phyloP scores from a whole-genome alignment of 331 rosid genomes.

The Quercus tomentella region DNA sequence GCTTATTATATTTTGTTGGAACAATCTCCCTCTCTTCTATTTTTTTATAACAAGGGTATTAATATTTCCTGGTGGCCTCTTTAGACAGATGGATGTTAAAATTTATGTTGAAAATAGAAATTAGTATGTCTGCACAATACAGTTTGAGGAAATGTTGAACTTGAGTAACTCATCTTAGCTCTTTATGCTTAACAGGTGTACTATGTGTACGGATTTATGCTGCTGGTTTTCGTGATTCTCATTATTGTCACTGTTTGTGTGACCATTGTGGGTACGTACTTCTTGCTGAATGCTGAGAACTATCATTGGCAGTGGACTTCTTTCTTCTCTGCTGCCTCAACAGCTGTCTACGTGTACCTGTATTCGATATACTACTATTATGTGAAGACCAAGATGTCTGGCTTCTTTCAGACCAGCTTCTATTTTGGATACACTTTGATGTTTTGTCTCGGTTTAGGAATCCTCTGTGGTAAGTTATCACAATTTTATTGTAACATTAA shows the following conservation, averaged over 20 bases:
- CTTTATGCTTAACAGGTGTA: constrained; percentile 72
- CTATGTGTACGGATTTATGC: constrained; percentile 98
- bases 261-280: constrained; percentile 97
- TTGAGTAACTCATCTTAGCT: constrained; percentile 21
- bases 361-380: constrained; percentile 90
- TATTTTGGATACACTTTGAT: constrained; percentile 97
- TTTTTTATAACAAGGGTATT: not conserved
- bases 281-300: constrained; percentile 97
- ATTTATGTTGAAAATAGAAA: constrained; percentile 6
- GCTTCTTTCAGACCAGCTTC: constrained; percentile 98
- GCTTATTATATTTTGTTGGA: not conserved
- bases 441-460: constrained; percentile 98
- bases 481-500: not conserved
- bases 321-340: constrained; percentile 98
- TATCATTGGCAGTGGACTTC: constrained; percentile 99
- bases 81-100: not conserved
- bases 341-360: constrained; percentile 90
- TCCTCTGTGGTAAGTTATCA: constrained; percentile 81
- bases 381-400: constrained; percentile 99
- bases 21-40: not conserved
- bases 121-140: not conserved
- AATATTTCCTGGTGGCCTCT: constrained; percentile 9
- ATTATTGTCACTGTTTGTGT: constrained; percentile 91
- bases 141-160: not conserved
- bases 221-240: constrained; percentile 91